Base-by-base conservation (phyloP, 495 filamentous ascomycete genomes). In the Choiromyces venosus region DNA sequence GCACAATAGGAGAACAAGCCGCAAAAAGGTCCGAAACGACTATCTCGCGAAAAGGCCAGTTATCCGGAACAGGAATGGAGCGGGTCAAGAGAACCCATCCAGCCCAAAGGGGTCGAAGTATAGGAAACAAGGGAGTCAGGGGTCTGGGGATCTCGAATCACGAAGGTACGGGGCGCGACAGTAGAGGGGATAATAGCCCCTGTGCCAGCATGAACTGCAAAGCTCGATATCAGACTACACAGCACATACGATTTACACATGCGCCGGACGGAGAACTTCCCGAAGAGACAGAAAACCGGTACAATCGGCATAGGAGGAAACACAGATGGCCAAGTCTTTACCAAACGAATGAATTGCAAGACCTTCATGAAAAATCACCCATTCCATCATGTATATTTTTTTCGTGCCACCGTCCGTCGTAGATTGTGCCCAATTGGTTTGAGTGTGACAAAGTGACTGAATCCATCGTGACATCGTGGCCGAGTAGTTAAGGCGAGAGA, bases 401-500 rank as follows among this genome's bases (percentile, higher is more conserved):
- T 18, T 33, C 25, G n/a, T 1, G 25, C 25, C 52, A 29, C 9
- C 25, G 52, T 61, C 9, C 25, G 52, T 61, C 25, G 52, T 61
- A 33, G 5, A 61, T 33, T 6, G n/a, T 18, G 1, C 25, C 9
- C 12, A 61, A 33, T 61, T 16, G 25, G 25, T 4, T 33, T n/a
- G 33, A 61, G 52, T 14, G 18, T 61, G 52, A 2, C 2, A 29
- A 18, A 61, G 52, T 61, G 52, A 61, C 25, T 16, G 1, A 33
- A 61, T 6, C 9, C 12, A 33, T 16, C 33, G 33, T 67, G 72
- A 74, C 39, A 73, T 73, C 35, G 56, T 66, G 56, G 69, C 56
- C 70, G 72, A 73, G 72, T 16, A 68, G 72, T 73, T 74, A 74
- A 74, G 72, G 69, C 69, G 39, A 66, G 39, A 66, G 72, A 74